These are phyloP conservation scores for Maudiozyma turicensis DNA, from an alignment of 805 yeast genomes.

Conservation along the genomic window DNA sequence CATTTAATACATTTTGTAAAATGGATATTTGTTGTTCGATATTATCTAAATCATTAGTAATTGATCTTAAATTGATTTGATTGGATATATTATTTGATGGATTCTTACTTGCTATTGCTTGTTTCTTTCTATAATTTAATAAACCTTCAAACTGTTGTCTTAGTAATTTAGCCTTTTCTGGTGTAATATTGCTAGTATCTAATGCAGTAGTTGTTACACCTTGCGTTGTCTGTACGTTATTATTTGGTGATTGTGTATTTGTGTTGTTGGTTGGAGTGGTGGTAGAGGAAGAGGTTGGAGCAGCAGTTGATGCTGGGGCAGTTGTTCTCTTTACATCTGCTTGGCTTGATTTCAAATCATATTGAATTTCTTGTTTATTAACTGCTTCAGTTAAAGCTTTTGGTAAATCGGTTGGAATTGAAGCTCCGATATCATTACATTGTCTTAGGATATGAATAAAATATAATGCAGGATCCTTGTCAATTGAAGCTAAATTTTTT, in stretches of 20 bases:
- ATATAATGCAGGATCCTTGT: constrained; percentile 84
- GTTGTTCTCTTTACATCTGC: constrained; percentile 30
- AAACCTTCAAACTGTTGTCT: constrained; percentile 72
- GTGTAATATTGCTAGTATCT: constrained; percentile 2
- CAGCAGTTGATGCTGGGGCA: constrained; percentile 5
- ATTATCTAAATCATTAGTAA: constrained; percentile 52
- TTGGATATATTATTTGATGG: constrained; percentile 24
- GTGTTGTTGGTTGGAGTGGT: constrained; percentile 18
- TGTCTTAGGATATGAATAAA: constrained; percentile 87
- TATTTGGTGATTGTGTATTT: not conserved
- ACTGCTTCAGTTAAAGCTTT: constrained; percentile 85
- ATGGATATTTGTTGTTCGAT: constrained; percentile 70
- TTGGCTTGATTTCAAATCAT: constrained; percentile 50
- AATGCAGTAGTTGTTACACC: not conserved
- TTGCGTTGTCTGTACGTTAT: not conserved
- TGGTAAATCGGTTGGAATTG: constrained; percentile 93
- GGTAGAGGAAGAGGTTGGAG: not conserved
- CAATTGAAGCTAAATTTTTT: constrained; percentile 74
- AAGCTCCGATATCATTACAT: constrained; percentile 65
- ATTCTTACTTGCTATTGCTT: constrained; percentile 30
- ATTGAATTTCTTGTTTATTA: constrained; percentile 73
- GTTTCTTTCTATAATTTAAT: constrained; percentile 63
- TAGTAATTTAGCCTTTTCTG: constrained; percentile 20
- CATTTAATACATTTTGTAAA: constrained; percentile 56
- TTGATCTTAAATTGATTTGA: constrained; percentile 35